phyloP scores from a whole-genome alignment of 2,329 filamentous ascomycete species.

The Diaporthe vexans region DNA sequence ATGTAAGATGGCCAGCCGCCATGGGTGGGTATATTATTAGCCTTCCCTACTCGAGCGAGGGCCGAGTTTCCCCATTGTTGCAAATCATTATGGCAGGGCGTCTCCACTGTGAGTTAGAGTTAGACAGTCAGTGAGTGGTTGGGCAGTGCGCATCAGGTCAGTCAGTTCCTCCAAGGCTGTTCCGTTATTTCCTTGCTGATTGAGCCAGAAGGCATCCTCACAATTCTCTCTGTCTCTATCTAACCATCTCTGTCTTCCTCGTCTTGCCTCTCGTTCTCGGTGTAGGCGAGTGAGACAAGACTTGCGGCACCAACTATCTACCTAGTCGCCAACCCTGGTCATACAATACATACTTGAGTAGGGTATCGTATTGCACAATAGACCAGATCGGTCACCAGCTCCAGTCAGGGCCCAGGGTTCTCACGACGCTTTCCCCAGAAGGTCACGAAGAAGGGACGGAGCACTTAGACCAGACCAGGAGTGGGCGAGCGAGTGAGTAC shows the following conservation, averaged over 20 bases:
- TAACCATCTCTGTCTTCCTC: neutral
- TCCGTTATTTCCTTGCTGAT: neutral
- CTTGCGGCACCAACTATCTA: neutral
- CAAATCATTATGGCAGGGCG: conserved; percentile 7
- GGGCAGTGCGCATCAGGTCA: neutral
- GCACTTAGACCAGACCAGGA: neutral
- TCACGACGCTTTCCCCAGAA: neutral
- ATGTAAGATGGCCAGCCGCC: neutral
- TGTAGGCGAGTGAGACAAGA: conserved; percentile 22
- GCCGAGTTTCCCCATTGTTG: conserved; percentile 28
- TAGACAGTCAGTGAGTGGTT: neutral
- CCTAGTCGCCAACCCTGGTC: conserved; percentile 7
- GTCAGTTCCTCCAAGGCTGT: neutral
- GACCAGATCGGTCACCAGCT: conserved; percentile 26
- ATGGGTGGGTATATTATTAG: conserved; percentile 22
- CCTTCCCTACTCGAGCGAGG: conserved; percentile 7
- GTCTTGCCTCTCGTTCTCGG: conserved; percentile 7
- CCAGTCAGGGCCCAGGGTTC: conserved; percentile 8
- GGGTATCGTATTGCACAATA: neutral
- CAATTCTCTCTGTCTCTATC: neutral
- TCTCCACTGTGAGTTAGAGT: conserved; percentile 1
- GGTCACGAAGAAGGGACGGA: conserved; percentile 9
- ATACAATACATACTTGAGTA: neutral
- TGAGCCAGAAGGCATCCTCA: neutral
- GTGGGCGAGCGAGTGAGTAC: conserved; percentile 6